These are phyloP conservation scores for Paraphaeosphaeria minitans DNA, from an alignment of 2,329 filamentous ascomycete species.

Conservation along the genomic window DNA sequence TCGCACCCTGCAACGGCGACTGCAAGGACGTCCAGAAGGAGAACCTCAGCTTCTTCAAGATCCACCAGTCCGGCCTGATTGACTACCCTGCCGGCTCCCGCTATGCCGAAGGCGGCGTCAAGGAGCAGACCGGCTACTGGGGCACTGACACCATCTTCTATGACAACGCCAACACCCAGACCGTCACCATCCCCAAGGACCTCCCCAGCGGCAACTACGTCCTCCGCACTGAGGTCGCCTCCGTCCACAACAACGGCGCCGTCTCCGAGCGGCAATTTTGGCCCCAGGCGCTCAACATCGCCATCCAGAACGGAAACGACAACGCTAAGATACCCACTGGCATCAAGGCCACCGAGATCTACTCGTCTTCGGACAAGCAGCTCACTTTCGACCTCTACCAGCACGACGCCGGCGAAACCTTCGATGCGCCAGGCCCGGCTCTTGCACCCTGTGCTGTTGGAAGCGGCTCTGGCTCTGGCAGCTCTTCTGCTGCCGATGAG, in stretches of 20 bases:
- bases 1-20: slow-evolving; percentile 42
- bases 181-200: slow-evolving; percentile 37
- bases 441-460: slow-evolving; percentile 24
- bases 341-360: slow-evolving; percentile 39
- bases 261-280: slow-evolving; percentile 41
- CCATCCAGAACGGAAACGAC: slow-evolving; percentile 37
- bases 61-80: slow-evolving; percentile 34
- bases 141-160: slow-evolving; percentile 44
- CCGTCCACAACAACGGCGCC: slow-evolving; percentile 43
- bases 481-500: not conserved
- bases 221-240: slow-evolving; percentile 42
- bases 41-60: slow-evolving; percentile 42
- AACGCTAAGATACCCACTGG: slow-evolving; percentile 30
- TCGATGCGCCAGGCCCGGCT: slow-evolving; percentile 30
- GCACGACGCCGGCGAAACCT: slow-evolving; percentile 33
- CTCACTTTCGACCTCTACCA: slow-evolving; percentile 38
- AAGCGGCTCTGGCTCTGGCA: not conserved
- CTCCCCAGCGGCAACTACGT: slow-evolving; percentile 44
- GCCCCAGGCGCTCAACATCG: slow-evolving; percentile 45
- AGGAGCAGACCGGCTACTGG: slow-evolving; percentile 38
- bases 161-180: slow-evolving; percentile 38
- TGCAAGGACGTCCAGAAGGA: slow-evolving; percentile 39
- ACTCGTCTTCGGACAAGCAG: slow-evolving; percentile 32
- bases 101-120: slow-evolving; percentile 25
- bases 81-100: slow-evolving; percentile 35